Conservation (phyloP, 257 asterid genomes). For the Thymus quinquecostatus region DNA sequence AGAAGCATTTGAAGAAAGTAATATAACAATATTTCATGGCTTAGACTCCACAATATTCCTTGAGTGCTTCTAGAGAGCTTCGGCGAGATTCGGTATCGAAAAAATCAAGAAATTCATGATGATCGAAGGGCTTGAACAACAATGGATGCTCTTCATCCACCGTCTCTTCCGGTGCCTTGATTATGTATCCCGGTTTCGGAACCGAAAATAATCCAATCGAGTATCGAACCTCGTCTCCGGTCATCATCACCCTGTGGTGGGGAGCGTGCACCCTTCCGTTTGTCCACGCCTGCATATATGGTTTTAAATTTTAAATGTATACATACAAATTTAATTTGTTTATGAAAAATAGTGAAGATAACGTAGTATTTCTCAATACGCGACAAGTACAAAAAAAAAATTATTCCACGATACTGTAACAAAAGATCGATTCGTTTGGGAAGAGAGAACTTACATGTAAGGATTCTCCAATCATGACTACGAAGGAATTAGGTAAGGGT, state of each 20-base stretch:
- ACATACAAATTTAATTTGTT: too few relatives aligned
- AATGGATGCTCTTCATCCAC: conserved; percentile 25
- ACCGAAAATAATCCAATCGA: conserved; percentile 21
- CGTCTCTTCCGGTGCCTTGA: conserved; percentile 26
- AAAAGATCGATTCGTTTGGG: too few relatives aligned
- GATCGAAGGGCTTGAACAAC: conserved; percentile 19
- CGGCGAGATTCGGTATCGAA: conserved; percentile 10
- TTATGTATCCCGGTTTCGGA: not conserved
- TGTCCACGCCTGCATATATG: conserved; percentile 27
- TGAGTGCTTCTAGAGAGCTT: conserved; percentile 1
- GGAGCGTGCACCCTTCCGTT: conserved; percentile 22
- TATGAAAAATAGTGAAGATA: too few relatives aligned
- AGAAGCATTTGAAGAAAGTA: too few relatives aligned
- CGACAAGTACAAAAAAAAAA: too few relatives aligned
- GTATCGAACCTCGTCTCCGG: conserved; percentile 21
- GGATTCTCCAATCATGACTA: conserved; percentile 58
- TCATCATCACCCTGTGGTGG: conserved; percentile 22
- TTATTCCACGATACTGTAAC: too few relatives aligned
- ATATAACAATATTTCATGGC: too few relatives aligned
- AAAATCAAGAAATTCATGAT: conserved; percentile 16
- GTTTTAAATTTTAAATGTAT: not conserved
- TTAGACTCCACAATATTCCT: not conserved
- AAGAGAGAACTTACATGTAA: conserved; percentile 36
- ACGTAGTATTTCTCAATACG: too few relatives aligned
- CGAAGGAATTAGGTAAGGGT: conserved; percentile 45